A percentile compares a stretch with the other conserved stretches of the same genome.
Evolutionary conservation across 768 basidiomycete species (phyloP).

Genomic region (Lactarius sanguifluus): DNA sequence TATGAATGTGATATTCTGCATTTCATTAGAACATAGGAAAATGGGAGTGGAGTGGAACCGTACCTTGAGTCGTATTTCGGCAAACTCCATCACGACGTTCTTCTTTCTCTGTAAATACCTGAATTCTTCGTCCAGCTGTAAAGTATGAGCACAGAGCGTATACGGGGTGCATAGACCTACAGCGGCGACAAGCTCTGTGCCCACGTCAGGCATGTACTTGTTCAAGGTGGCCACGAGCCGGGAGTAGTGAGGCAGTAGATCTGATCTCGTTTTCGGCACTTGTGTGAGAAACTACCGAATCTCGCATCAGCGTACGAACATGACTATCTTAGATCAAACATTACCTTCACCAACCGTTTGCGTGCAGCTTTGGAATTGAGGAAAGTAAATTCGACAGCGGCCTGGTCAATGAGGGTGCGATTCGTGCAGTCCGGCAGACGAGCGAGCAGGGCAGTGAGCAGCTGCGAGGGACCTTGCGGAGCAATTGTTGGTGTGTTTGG

Average conservation of each 20-base stretch:
- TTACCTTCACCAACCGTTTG: slow-evolving; percentile 84
- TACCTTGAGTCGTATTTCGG: slow-evolving; percentile 85
- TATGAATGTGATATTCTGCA: slow-evolving; percentile 82
- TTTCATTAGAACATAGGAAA: neutral
- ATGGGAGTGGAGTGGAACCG: slow-evolving; percentile 1
- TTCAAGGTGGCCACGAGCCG: slow-evolving; percentile 85
- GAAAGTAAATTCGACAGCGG: slow-evolving; percentile 93
- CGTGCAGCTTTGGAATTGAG: slow-evolving; percentile 96
- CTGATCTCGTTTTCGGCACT: slow-evolving; percentile 83
- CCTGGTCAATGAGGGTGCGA: slow-evolving; percentile 84
- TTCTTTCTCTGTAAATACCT: slow-evolving; percentile 93
- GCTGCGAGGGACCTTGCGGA: slow-evolving; percentile 89
- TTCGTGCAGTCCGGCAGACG: slow-evolving; percentile 95
- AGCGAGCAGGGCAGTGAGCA: slow-evolving; percentile 85
- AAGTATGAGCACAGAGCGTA: slow-evolving; percentile 11
- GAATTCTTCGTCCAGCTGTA: slow-evolving; percentile 93
- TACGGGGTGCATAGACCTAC: slow-evolving; percentile 46
- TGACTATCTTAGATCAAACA: neutral
- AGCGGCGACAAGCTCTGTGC: slow-evolving; percentile 72
- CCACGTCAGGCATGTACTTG: slow-evolving; percentile 93
- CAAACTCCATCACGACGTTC: slow-evolving; percentile 85
- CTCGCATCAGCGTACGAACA: neutral
- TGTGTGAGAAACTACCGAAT: slow-evolving; percentile 67
- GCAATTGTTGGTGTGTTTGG: slow-evolving; percentile 65
- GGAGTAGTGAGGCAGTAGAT: slow-evolving; percentile 91